These are phyloP conservation scores for Bipolaris sorokiniana DNA, from an alignment of 2,329 filamentous ascomycete genomes.

Conservation along the genomic window DNA sequence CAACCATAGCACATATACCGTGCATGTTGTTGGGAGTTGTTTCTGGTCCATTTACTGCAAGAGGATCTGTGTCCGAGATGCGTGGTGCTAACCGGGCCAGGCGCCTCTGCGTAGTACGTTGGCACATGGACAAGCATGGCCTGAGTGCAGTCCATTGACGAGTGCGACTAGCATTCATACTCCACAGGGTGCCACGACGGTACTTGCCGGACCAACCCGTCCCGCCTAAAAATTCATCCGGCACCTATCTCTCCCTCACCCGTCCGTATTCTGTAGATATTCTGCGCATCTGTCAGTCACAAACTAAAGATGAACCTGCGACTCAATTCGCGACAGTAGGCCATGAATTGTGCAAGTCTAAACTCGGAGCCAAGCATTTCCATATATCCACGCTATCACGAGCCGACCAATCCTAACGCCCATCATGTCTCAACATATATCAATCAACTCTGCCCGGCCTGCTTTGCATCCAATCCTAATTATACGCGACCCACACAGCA, in stretches of 20 bases:
- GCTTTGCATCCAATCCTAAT: neutral
- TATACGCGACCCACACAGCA: neutral
- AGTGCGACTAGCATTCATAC: conserved; percentile 6
- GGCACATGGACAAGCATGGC: conserved; percentile 8
- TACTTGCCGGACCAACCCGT: conserved; percentile 6
- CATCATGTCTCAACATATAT: neutral
- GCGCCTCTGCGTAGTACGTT: conserved; percentile 9
- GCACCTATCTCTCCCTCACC: neutral
- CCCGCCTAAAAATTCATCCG: neutral
- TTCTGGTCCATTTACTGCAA: conserved; percentile 11
- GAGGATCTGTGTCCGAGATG: conserved; percentile 13
- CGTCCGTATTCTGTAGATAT: neutral
- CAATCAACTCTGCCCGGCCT: neutral
- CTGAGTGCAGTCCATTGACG: conserved; percentile 9
- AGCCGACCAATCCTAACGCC: conserved; percentile 2
- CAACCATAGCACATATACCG: neutral
- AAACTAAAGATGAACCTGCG: neutral
- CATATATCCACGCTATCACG: neutral
- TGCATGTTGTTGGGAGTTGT: conserved; percentile 14
- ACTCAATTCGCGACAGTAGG: neutral
- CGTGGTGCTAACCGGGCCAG: conserved; percentile 6
- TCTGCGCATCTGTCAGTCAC: neutral
- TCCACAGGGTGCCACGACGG: conserved; percentile 8
- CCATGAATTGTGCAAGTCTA: neutral
- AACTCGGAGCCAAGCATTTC: neutral